Conservation (phyloP, 75 land plant genomes). For the Isoetes taiwanensis region DNA sequence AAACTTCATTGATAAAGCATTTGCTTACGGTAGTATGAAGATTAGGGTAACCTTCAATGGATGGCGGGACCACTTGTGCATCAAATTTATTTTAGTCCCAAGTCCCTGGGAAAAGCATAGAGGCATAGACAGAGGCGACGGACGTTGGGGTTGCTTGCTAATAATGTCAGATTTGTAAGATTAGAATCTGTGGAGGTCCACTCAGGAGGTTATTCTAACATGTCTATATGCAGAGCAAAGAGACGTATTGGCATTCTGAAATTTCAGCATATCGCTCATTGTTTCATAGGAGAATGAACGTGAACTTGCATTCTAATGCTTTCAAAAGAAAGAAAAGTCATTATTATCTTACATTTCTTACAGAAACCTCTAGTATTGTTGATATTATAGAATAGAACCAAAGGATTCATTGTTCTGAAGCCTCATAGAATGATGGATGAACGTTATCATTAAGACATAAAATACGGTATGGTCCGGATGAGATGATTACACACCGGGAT, state of each 20-base stretch:
- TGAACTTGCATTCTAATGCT: neutral
- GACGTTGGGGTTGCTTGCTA: too few species aligned
- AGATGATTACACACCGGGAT: too few species aligned
- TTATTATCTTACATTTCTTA: slow-evolving; percentile 31
- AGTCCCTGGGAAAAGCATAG: too few species aligned
- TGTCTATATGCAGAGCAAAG: slow-evolving; percentile 29
- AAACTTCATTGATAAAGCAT: too few species aligned
- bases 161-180: slow-evolving; percentile 27
- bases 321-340: slow-evolving; percentile 25
- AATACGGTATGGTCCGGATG: too few species aligned
- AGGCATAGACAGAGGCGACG: too few species aligned
- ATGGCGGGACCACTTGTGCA: too few species aligned
- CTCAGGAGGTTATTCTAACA: slow-evolving; percentile 40
- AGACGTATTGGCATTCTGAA: neutral
- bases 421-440: too few species aligned
- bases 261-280: neutral
- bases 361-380: slow-evolving; percentile 16
- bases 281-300: neutral
- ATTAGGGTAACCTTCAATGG: too few species aligned
- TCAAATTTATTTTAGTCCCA: too few species aligned
- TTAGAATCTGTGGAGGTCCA: slow-evolving; percentile 37
- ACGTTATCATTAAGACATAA: too few species aligned
- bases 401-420: slow-evolving; percentile 25
- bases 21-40: too few species aligned
- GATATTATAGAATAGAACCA: slow-evolving; percentile 26